A percentile compares a stretch with the other conserved stretches of the same genome.
Evolutionary conservation across 306 rosid species (phyloP).

Genomic region (Clitoria ternatea): DNA sequence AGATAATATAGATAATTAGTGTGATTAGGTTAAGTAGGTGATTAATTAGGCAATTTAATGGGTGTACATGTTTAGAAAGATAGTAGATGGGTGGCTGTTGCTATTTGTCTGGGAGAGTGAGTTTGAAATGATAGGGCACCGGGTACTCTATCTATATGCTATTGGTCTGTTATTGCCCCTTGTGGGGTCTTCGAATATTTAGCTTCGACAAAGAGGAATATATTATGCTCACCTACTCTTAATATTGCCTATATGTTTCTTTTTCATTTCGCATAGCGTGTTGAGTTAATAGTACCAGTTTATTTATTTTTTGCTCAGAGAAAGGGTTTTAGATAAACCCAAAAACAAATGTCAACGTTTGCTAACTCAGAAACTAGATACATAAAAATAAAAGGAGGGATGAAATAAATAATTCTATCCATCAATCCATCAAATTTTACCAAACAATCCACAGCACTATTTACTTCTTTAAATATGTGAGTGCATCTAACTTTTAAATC

Average conservation of each 20-base stretch:
- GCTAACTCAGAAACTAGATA: too few relatives aligned
- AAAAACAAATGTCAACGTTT: too few relatives aligned
- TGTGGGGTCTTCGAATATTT: not conserved
- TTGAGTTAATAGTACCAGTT: too few relatives aligned
- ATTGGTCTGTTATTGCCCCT: slow-evolving; percentile 30
- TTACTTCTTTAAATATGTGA: too few relatives aligned
- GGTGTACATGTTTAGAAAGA: slow-evolving; percentile 40
- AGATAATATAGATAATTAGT: not conserved
- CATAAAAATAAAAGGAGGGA: too few relatives aligned
- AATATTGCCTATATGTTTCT: not conserved
- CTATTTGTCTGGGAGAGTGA: slow-evolving; percentile 33
- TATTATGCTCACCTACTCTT: not conserved
- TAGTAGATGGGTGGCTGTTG: slow-evolving; percentile 41
- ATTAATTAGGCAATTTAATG: slow-evolving; percentile 38
- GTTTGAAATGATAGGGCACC: slow-evolving; percentile 38
- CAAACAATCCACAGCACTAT: too few relatives aligned
- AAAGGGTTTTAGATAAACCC: too few relatives aligned
- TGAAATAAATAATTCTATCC: too few relatives aligned
- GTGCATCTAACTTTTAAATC: too few relatives aligned
- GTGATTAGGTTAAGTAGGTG: slow-evolving; percentile 36
- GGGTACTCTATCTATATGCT: slow-evolving; percentile 27
- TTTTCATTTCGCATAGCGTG: too few relatives aligned
- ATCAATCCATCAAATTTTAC: too few relatives aligned
- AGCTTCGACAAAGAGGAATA: slow-evolving; percentile 10
- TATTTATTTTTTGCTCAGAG: too few relatives aligned